Evolutionary conservation across 352 stramenopile species (phyloP).

Genomic region (Phytophthora constricta): DNA sequence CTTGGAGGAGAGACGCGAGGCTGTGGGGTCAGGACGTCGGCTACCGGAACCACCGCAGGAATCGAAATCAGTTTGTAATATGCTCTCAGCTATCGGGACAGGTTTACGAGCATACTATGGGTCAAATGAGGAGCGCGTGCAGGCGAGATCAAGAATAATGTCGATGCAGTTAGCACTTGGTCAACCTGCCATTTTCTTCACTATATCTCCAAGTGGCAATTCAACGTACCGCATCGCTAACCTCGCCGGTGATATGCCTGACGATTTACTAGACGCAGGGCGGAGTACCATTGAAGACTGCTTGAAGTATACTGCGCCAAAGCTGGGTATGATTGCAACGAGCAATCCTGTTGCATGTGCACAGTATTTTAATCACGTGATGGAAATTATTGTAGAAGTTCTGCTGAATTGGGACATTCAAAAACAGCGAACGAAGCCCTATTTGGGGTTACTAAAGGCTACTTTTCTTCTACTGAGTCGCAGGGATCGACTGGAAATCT

Average conservation of each 20-base stretch:
- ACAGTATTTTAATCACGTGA: neutral
- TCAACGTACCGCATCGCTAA: neutral
- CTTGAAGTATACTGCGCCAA: neutral
- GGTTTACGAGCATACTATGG: neutral
- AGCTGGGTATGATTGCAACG: neutral
- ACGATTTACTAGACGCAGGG: neutral
- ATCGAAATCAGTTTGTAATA: neutral
- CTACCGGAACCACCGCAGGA: neutral
- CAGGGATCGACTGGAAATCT: neutral
- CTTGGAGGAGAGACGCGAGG: neutral
- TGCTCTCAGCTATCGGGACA: neutral
- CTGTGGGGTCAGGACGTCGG: neutral
- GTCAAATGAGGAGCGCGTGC: neutral
- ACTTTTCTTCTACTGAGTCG: neutral
- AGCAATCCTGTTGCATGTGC: neutral
- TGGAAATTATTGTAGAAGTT: conserved; percentile 1
- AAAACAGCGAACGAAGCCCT: too few species aligned
- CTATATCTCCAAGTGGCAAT: too few species aligned
- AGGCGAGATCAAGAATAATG: neutral
- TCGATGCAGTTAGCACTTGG: neutral
- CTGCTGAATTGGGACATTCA: conserved; percentile 6
- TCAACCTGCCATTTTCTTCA: neutral
- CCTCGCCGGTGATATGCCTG: neutral
- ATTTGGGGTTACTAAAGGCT: neutral
- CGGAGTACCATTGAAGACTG: neutral